Percentiles rank a stretch among this genome's conserved stretches.
Evolutionary conservation across 2,329 filamentous ascomycete genomes (phyloP).

Genomic region (Furcasterigmium furcatum): DNA sequence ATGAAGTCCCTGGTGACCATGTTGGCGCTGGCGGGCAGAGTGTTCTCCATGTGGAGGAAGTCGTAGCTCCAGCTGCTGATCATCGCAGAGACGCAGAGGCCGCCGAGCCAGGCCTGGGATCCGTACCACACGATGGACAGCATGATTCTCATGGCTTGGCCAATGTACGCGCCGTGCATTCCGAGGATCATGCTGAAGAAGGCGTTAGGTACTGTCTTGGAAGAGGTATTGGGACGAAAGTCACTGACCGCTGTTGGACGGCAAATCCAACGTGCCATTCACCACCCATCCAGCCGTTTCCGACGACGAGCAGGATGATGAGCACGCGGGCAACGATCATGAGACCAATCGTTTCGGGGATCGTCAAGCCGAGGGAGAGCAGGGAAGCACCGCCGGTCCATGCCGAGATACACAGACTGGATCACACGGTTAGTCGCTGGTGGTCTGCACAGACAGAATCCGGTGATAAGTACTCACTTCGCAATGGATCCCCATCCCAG

Average conservation of each 20-base stretch:
- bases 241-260: conserved; percentile 33
- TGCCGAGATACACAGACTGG: conserved; percentile 13
- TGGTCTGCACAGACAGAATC: neutral
- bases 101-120: conserved; percentile 25
- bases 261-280: conserved; percentile 31
- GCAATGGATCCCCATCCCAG: conserved; percentile 15
- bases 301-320: conserved; percentile 12
- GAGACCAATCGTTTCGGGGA: conserved; percentile 14
- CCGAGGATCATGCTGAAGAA: conserved; percentile 17
- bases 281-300: conserved; percentile 19
- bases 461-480: conserved; percentile 6
- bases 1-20: conserved; percentile 39
- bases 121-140: conserved; percentile 35
- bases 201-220: neutral
- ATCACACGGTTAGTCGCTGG: too few relatives aligned
- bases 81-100: conserved; percentile 24
- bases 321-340: conserved; percentile 13
- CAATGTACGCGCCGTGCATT: conserved; percentile 33
- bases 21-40: conserved; percentile 33
- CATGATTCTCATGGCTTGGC: conserved; percentile 34
- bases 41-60: conserved; percentile 39
- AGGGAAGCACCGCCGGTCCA: conserved; percentile 12
- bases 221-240: too few relatives aligned
- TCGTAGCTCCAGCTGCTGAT: conserved; percentile 43
- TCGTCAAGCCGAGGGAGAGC: conserved; percentile 13